Base-by-base conservation (phyloP, 2,329 filamentous ascomycete genomes). In the Camillea tinctor region DNA sequence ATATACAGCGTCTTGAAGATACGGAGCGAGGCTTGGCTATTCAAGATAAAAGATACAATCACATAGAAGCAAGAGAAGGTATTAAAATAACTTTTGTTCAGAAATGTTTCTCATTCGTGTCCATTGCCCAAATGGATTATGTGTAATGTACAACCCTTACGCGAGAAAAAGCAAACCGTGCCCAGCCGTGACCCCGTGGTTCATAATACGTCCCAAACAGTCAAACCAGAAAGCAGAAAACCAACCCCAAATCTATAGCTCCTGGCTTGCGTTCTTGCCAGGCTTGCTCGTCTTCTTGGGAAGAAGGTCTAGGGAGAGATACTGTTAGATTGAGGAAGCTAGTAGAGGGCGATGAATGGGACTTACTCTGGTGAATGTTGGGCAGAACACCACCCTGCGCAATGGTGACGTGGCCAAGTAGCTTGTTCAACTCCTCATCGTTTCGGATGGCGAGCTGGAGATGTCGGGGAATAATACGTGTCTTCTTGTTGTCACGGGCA, bases 401-500 rank as follows among this genome's bases (percentile, higher is more conserved):
- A 74, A 97, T 97, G 77, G 93, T 97, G 80, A 97, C 93, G 78
- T 96, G 92, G 60, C 93, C 93, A 68, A 97, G 86, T 65, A 96
- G 89, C 88, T 97, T 98, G 91, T 98, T 97, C 91, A 98, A 80
- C 83, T 99, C 95, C 87, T 98, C 94, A 80, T 98, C 94, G 84
- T 97, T 97, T 76, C 95, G 90, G 84, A 99, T 99, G 81, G 95
- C 95, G 72, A 99, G 92, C 85, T 99, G 95, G 53, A 99, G 88
- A 81, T 99, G 95, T 81, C 95, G 93, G 68, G 95, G 95, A 64
- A 98, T 99, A 84, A 99, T 99, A 90, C 95, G 93, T 68, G 94
- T 99, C 91, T 98, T 98, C 92, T 99, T 99, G 89, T 98, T 97
- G 84, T 99, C 95, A 73, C 95, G 94, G 67, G 95, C 95, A 74